Evolutionary conservation across 2,329 filamentous ascomycete species (phyloP).

Genomic region (Cladosporium sp.): DNA sequence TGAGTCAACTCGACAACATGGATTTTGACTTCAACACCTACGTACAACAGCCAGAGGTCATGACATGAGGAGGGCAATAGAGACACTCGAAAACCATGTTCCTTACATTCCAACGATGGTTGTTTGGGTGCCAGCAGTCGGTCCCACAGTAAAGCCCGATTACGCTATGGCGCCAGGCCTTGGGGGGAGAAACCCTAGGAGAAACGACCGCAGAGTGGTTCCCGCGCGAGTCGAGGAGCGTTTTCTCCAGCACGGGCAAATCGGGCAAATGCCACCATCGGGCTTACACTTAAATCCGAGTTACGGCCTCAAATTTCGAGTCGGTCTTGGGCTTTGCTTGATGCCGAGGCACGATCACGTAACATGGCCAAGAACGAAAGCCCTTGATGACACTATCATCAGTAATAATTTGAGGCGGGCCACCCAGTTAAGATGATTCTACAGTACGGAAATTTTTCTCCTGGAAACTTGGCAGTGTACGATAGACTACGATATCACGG

Average conservation of each 20-base stretch:
- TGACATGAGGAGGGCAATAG: slow-evolving; percentile 13
- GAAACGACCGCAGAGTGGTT: slow-evolving; percentile 2
- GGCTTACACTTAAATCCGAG: slow-evolving; percentile 1
- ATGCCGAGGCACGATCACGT: not conserved
- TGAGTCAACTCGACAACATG: slow-evolving; percentile 19
- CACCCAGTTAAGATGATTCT: not conserved
- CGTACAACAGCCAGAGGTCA: slow-evolving; percentile 20
- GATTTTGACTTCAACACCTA: slow-evolving; percentile 30
- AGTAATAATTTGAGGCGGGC: too few relatives aligned
- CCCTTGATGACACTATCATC: not conserved
- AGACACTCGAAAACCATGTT: not conserved
- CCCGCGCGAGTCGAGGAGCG: not conserved
- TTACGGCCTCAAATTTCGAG: not conserved
- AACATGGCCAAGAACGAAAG: not conserved
- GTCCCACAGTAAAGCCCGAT: not conserved
- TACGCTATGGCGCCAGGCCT: not conserved
- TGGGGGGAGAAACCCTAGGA: not conserved
- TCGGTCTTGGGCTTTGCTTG: not conserved
- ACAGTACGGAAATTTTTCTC: slow-evolving; percentile 4
- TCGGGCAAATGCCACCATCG: not conserved
- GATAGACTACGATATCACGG: slow-evolving; percentile 4
- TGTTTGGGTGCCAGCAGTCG: slow-evolving; percentile 8
- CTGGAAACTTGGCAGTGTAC: not conserved
- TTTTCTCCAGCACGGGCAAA: too few relatives aligned
- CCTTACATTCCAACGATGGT: not conserved